Evolutionary conservation across 495 filamentous ascomycete species (phyloP).

Genomic region (Corynascus novoguineensis): DNA sequence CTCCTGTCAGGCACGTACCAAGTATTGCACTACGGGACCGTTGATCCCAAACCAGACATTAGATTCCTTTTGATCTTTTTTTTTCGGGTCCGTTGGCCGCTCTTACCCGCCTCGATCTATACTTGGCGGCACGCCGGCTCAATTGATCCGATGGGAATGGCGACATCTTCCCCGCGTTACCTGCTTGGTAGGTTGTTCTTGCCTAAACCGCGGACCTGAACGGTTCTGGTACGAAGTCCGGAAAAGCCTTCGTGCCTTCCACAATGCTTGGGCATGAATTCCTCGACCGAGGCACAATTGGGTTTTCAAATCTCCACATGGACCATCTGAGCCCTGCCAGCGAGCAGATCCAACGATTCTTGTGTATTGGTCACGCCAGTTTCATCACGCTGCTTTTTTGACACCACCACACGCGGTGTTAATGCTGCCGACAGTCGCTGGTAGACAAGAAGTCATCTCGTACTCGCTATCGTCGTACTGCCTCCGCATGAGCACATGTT

Average conservation of each 20-base stretch:
- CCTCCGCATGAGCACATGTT: constrained; percentile 7
- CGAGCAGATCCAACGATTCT: too few relatives aligned
- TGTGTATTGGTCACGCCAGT: too few relatives aligned
- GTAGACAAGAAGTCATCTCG: background rate
- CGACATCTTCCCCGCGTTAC: background rate
- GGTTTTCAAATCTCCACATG: too few relatives aligned
- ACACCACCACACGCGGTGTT: background rate
- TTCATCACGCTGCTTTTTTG: background rate
- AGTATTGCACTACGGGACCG: background rate
- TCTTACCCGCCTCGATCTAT: background rate
- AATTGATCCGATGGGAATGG: background rate
- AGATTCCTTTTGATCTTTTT: too few relatives aligned
- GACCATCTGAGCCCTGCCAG: too few relatives aligned
- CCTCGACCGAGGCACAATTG: too few relatives aligned
- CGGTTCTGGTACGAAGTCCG: too few relatives aligned
- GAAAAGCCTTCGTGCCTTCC: too few relatives aligned
- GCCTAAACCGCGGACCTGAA: too few relatives aligned
- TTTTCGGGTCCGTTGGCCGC: background rate
- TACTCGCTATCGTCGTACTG: background rate
- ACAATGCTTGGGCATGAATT: too few relatives aligned
- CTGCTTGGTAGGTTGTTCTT: too few relatives aligned
- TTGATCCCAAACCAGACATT: background rate
- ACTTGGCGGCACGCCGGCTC: background rate
- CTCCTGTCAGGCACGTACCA: constrained; percentile 14
- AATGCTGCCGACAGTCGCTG: background rate